phyloP scores from a whole-genome alignment of 768 basidiomycete genomes.

The Boletus pseudopeckii region DNA sequence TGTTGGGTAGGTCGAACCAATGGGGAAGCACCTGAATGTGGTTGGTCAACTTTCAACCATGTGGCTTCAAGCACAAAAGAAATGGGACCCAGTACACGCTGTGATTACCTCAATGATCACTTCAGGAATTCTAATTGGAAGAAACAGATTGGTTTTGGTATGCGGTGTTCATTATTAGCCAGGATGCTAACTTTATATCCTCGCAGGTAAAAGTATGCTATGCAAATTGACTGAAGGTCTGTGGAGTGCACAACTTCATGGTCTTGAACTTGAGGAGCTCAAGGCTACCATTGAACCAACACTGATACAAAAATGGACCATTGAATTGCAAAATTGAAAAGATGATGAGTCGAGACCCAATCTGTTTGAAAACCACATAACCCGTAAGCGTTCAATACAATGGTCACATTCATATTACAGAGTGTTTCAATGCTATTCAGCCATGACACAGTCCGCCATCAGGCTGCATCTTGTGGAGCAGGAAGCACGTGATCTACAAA shows the following conservation, averaged over 20 bases:
- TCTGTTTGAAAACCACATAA: background rate
- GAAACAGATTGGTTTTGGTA: background rate
- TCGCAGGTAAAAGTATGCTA: background rate
- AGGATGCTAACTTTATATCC: background rate
- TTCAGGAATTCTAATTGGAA: slow-evolving; percentile 2
- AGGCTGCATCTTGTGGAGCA: background rate
- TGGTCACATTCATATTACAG: background rate
- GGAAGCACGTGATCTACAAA: background rate
- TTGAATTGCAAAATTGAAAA: background rate
- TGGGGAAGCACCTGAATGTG: no score
- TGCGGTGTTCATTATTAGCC: no score
- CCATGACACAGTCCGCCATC: background rate
- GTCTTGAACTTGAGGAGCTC: background rate
- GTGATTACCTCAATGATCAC: background rate
- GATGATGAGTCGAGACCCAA: background rate
- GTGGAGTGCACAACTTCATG: background rate
- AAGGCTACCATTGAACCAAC: background rate
- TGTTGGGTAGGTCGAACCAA: no score
- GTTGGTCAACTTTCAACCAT: background rate
- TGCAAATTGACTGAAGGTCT: background rate
- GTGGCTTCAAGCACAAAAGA: background rate
- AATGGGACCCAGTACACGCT: no score
- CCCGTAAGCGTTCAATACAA: background rate
- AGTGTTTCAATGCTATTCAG: background rate
- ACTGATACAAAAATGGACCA: background rate